Conservation (phyloP, 2,329 filamentous ascomycete genomes). For the Onygenales sp. region DNA sequence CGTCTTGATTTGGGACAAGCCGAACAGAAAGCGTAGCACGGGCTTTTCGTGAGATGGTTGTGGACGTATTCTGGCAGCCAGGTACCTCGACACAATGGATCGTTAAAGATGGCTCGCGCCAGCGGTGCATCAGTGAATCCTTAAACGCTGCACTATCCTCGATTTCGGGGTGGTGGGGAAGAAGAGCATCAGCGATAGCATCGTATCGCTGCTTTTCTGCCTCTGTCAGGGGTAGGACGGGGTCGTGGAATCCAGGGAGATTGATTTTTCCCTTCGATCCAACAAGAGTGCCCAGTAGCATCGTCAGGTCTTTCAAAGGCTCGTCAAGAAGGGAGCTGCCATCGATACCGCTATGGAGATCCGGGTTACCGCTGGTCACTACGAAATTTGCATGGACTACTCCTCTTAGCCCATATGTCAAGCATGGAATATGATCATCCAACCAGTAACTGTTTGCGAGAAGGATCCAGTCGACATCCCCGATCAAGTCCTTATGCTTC, state of each 20-base stretch:
- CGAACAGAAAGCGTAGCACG: conserved; percentile 83
- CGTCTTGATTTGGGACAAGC: conserved; percentile 86
- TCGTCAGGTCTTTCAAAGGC: conserved; percentile 80
- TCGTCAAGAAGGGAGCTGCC: conserved; percentile 80
- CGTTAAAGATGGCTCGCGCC: conserved; percentile 90
- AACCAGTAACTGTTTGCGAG: conserved; percentile 98
- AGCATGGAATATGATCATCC: conserved; percentile 86
- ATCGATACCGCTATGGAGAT: conserved; percentile 94
- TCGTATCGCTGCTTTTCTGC: conserved; percentile 74
- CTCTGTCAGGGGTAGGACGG: conserved; percentile 62
- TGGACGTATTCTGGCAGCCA: conserved; percentile 74
- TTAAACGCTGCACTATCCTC: conserved; percentile 62
- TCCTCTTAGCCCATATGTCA: conserved; percentile 88
- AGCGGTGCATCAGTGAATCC: conserved; percentile 78
- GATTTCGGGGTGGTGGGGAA: conserved; percentile 59
- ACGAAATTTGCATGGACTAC: conserved; percentile 89
- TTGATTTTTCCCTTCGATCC: conserved; percentile 70
- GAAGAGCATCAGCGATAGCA: conserved; percentile 69
- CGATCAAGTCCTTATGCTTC: conserved; percentile 73
- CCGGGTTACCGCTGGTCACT: conserved; percentile 74
- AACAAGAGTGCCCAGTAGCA: conserved; percentile 72
- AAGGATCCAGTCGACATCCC: conserved; percentile 85
- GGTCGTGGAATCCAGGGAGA: conserved; percentile 82
- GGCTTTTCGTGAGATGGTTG: conserved; percentile 76
- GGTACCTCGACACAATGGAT: conserved; percentile 90